Evolutionary conservation across 169 alveolate genomes (phyloP).

Genomic region (Cryptosporidium sp.): DNA sequence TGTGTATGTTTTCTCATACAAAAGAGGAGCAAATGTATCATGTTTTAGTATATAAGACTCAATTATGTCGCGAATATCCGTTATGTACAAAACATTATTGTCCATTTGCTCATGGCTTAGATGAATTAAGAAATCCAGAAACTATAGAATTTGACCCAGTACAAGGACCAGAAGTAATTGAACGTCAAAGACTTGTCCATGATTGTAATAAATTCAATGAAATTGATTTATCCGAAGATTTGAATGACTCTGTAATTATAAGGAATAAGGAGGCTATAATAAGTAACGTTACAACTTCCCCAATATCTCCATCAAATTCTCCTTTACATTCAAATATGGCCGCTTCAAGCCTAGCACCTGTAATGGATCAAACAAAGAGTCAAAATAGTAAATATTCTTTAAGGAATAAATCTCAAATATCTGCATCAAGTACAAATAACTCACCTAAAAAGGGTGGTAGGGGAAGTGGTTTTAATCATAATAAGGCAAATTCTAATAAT

Average conservation of each 20-base stretch:
- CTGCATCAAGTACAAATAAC: background rate
- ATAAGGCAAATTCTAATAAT: background rate
- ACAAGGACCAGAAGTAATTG: constrained; percentile 75
- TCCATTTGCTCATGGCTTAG: constrained; percentile 74
- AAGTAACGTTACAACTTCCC: background rate
- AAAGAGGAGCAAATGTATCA: constrained; percentile 76
- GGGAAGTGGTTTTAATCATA: constrained; percentile 1
- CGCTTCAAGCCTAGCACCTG: background rate
- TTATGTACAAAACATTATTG: constrained; percentile 73
- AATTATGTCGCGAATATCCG: constrained; percentile 70
- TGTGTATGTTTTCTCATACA: constrained; percentile 77
- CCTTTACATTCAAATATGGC: background rate
- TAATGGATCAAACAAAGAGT: background rate
- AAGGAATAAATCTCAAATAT: constrained; percentile 11
- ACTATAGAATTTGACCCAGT: constrained; percentile 71
- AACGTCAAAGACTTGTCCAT: constrained; percentile 71
- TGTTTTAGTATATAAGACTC: constrained; percentile 71
- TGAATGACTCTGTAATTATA: background rate
- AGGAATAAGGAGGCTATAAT: background rate
- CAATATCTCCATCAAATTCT: background rate
- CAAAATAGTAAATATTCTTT: constrained; percentile 6
- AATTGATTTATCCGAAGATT: constrained; percentile 19
- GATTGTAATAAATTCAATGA: constrained; percentile 63
- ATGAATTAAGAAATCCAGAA: constrained; percentile 65
- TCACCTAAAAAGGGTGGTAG: constrained; percentile 50